Base-by-base conservation (phyloP, 768 basidiomycete genomes). In the Tylopilus rubrobrunneus region DNA sequence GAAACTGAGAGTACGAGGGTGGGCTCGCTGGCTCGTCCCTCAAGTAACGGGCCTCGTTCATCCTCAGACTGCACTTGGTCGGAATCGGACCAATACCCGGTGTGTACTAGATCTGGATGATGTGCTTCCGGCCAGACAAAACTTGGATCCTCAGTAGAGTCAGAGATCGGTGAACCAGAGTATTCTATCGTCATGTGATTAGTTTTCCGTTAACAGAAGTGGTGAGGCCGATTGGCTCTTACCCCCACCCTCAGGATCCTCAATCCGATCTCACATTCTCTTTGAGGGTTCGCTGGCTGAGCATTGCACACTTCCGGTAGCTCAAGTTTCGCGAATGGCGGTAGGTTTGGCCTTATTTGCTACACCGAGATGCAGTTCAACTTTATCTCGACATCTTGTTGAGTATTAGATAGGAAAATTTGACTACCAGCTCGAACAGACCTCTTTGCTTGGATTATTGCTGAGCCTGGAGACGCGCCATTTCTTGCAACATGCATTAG, bases 401-500 rank as follows among this genome's bases (percentile, higher is more conserved):
- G 56, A 48, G 54, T 12, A 45, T 64, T 27, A 58, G 51, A 55
- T 21, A 45, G 44, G 17, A 31, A 33, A 49, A 33, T 42, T 11
- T 17, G 36, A 55, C 21, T 33, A 31, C 10, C 14, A 23, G n/a
- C 23, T 14, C 14, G 19, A 52, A 71, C 78, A 56, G 53, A 84
- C 83, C 74, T 19, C 68, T 67, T 10, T 76, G 76, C 12, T 60
- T 56, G 12, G 75, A 57, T 29, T 67, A 54, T 11, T 66, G 64
- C 23, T 67, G 65, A 19, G 62, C 78, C 49, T 82, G 79, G 58
- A 71, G 78, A 56, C 75, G 80, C 34, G 76, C 48, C 40, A 85
- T 64, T 37, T 86, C 86, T 5, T 74, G 75, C 2, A 89, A 63
- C 1, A 68, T 0, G 78, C 73, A 0, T 71, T 76, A 0, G 81